Evolutionary conservation across 148 eudicot genomes (phyloP).

Genomic region (Salicornia ramosissima): DNA sequence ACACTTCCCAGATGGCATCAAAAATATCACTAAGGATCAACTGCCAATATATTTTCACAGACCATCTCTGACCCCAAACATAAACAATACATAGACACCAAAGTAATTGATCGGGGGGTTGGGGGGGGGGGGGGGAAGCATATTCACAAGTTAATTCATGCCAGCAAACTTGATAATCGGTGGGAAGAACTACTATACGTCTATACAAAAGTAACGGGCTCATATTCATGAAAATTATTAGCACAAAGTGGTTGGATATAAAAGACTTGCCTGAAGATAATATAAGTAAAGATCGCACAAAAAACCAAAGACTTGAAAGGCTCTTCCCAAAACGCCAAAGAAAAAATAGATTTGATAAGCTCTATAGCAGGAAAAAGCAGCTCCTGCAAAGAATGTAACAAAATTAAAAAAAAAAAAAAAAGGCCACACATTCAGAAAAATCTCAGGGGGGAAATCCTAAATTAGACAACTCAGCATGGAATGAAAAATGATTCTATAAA

Average conservation of each 20-base stretch:
- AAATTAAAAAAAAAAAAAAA: no score
- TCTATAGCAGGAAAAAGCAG: constrained; percentile 58
- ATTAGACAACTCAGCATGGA: neutral
- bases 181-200: neutral
- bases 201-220: neutral
- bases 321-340: constrained; percentile 73
- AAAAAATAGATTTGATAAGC: constrained; percentile 46
- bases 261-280: constrained; percentile 52
- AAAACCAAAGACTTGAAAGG: constrained; percentile 59
- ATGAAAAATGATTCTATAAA: neutral
- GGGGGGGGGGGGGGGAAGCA: neutral
- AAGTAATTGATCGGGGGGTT: neutral
- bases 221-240: neutral
- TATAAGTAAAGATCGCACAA: constrained; percentile 49
- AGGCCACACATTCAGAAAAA: neutral
- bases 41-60: neutral
- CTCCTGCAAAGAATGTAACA: constrained; percentile 53
- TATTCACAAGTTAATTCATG: neutral
- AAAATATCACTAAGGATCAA: neutral
- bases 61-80: neutral
- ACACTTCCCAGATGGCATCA: neutral
- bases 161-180: neutral
- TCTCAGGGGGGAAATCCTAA: neutral
- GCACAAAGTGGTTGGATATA: neutral
- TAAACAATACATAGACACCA: neutral